phyloP scores from a whole-genome alignment of 208 protist species.

The Trichomonas gallinae region DNA sequence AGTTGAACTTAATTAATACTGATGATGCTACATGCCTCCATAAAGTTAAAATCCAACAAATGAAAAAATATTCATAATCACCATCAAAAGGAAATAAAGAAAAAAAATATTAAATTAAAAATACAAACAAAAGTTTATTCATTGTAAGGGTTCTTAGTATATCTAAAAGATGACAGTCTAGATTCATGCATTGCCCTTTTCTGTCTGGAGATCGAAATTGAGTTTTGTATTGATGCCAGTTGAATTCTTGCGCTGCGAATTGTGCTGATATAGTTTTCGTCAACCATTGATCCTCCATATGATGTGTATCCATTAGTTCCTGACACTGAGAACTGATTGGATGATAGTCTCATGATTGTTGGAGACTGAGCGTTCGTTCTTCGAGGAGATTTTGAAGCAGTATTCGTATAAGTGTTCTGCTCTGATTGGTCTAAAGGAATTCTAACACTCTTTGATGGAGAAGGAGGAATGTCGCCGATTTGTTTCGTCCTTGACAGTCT shows the following conservation, averaged over 20 bases:
- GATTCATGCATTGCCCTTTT: background rate
- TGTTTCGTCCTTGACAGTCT: background rate
- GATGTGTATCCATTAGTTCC: background rate
- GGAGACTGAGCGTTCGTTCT: background rate
- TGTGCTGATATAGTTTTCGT: background rate
- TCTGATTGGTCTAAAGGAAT: background rate
- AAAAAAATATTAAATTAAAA: no score
- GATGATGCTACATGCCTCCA: no score
- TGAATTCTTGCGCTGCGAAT: background rate
- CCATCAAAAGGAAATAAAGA: no score
- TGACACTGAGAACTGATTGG: background rate
- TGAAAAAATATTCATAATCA: no score
- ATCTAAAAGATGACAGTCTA: background rate
- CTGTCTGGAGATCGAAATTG: background rate
- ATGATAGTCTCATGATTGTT: background rate
- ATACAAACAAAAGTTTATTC: background rate
- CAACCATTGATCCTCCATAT: background rate
- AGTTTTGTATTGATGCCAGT: background rate
- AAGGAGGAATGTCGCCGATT: background rate
- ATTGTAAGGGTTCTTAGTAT: background rate
- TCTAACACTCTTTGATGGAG: background rate
- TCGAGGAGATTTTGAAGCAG: background rate
- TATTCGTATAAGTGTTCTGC: background rate
- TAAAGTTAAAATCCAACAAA: no score
- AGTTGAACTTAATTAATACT: no score